phyloP scores from a whole-genome alignment of 768 basidiomycete species.

The Suillus placidus region DNA sequence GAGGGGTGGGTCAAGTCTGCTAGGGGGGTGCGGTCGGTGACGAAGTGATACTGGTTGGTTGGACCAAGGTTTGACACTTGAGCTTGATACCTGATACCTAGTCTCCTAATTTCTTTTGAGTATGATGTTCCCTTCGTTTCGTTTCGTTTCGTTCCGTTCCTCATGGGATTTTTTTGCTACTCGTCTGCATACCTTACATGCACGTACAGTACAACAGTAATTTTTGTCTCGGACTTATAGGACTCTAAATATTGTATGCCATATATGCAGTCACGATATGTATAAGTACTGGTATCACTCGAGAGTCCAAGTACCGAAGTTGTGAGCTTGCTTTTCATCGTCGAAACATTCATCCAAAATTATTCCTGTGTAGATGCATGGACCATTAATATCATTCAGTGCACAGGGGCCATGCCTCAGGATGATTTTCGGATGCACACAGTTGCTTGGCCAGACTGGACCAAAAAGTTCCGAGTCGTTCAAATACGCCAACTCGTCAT shows the following conservation, averaged over 20 bases:
- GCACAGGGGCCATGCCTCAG: no score
- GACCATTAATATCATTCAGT: no score
- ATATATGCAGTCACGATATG: not conserved
- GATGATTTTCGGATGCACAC: no score
- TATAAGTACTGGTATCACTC: not conserved
- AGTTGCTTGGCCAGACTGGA: no score
- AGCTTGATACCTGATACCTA: not conserved
- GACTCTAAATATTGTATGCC: not conserved
- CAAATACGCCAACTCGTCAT: no score
- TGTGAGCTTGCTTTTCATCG: not conserved
- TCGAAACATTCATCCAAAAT: no score
- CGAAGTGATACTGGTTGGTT: constrained; percentile 1
- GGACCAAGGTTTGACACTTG: not conserved
- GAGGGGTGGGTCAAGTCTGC: constrained; percentile 4
- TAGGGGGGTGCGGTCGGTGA: constrained; percentile 3
- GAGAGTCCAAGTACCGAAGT: not conserved
- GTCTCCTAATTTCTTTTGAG: not conserved
- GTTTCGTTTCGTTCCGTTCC: constrained; percentile 2
- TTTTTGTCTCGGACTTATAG: constrained; percentile 3
- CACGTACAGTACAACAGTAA: not conserved
- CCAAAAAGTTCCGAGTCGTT: no score
- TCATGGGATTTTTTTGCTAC: constrained; percentile 4
- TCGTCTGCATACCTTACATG: not conserved
- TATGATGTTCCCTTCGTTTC: not conserved
- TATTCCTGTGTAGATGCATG: no score